Base-by-base conservation (phyloP, 83 land plant species). In the Picea abies region DNA sequence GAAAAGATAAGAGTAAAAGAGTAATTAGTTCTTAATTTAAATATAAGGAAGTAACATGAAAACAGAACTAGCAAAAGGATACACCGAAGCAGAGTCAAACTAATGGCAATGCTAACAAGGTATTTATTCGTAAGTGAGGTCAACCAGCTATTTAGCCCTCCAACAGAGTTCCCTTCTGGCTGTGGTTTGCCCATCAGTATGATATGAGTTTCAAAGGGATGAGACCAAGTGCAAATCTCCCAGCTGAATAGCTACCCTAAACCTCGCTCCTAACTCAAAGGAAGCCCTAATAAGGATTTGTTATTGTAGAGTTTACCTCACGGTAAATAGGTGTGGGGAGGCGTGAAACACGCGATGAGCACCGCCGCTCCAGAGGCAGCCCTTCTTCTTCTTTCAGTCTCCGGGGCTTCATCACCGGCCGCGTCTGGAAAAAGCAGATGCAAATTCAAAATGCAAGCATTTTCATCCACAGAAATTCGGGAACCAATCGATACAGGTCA, bases 321-420 rank as follows among this genome's bases (percentile, higher is more conserved):
- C 86, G 82, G 63, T 91, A 89, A 62, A 86, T 82, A 32, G 89
- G 79, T 52, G 70, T 72, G 3, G 84, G 86, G 76, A 85, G 87
- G 4, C 86, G 60, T 63, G 85, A 84, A 71, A 84, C 93, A 73
- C 93, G 85, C 14, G 89, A 67, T 14, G 93, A 91, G 41, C 93
- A 89, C 47, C 93, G 80, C 67, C 84, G 81, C 76, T 91, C 89
- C 16, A 64, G 9, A 5, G n/a, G 73, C 3, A 52, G 56, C 56
- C 56, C 56, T 7, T 19, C n/a, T 17, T 69, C 47, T 35, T 69
- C 44, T 69, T 69, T 69, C 20, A 20, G 44, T 35, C 39, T 35
- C 8, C 19, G 73, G 39, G 73, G 15, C n/a, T 69, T 69, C 14
- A 52, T 10, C 19, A 69, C 44, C 73, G 35, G 44, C 44, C n/a